Evolutionary conservation across 148 eudicot species (phyloP).

Genomic region (Fagopyrum tataricum): DNA sequence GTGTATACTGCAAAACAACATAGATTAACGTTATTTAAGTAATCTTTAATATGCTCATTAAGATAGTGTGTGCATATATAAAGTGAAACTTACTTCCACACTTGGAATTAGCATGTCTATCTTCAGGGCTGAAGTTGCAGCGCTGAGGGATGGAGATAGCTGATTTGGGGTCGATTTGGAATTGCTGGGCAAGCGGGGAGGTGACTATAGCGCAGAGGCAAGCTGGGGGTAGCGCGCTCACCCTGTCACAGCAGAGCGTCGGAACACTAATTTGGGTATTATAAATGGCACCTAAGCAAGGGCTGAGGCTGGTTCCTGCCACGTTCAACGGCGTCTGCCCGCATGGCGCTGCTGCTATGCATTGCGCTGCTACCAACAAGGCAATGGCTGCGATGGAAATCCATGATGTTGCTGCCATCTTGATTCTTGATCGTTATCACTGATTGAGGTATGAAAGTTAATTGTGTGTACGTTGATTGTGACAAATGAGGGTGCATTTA

Average conservation of each 20-base stretch:
- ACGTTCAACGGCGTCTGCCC: background rate
- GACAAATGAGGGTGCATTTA: background rate
- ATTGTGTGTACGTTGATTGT: too few species aligned
- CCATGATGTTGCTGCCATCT: background rate
- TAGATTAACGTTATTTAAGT: background rate
- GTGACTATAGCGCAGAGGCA: background rate
- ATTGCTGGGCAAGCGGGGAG: background rate
- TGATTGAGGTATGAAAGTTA: too few species aligned
- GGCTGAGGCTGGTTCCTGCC: background rate
- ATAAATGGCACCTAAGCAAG: background rate
- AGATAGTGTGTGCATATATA: too few species aligned
- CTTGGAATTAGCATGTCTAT: background rate
- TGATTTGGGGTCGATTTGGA: background rate
- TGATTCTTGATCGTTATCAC: too few species aligned
- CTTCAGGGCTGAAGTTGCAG: background rate
- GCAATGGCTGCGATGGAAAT: too few species aligned
- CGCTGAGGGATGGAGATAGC: background rate
- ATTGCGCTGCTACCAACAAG: too few species aligned
- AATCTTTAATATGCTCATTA: too few species aligned
- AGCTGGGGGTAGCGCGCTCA: background rate
- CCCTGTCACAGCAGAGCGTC: background rate
- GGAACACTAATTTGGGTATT: background rate
- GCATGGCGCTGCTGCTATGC: background rate
- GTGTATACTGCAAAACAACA: background rate
- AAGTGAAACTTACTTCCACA: background rate